Conservation (phyloP, 1,284 basidiomycete species). For the Schizophyllum amplum region DNA sequence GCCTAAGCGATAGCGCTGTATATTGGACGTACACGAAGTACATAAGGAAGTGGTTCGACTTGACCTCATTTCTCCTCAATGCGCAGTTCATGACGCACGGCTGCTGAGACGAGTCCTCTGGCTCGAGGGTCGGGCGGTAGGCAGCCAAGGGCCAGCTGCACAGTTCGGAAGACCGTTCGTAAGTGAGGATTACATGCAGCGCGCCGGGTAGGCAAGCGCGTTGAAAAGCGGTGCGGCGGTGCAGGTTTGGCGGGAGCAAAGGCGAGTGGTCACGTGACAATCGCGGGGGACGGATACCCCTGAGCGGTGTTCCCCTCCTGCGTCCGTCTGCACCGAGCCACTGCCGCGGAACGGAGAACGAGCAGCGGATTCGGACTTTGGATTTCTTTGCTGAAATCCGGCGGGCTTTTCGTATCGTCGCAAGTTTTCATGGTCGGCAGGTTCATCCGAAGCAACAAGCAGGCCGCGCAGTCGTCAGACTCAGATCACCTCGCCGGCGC, state of each 20-base stretch:
- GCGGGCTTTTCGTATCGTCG: not conserved
- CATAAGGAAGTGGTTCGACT: not conserved
- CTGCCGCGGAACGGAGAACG: not conserved
- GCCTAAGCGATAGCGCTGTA: no score
- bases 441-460: conserved; percentile 15
- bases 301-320: not conserved
- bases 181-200: not conserved
- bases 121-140: no score
- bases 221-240: not conserved
- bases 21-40: not conserved
- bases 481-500: conserved; percentile 17
- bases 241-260: not conserved
- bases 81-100: not conserved
- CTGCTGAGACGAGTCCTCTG: no score
- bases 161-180: not conserved
- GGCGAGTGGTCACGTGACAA: not conserved
- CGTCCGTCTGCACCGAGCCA: not conserved
- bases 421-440: conserved; percentile 21
- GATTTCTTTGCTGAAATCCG: conserved; percentile 16
- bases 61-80: not conserved
- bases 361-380: not conserved
- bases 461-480: conserved; percentile 12
- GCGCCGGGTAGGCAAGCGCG: no score
- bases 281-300: not conserved
- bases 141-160: no score